Percentiles rank a stretch among this genome's conserved stretches.
Conservation (phyloP, 768 basidiomycete genomes). For the Leucocoprinus sp. region DNA sequence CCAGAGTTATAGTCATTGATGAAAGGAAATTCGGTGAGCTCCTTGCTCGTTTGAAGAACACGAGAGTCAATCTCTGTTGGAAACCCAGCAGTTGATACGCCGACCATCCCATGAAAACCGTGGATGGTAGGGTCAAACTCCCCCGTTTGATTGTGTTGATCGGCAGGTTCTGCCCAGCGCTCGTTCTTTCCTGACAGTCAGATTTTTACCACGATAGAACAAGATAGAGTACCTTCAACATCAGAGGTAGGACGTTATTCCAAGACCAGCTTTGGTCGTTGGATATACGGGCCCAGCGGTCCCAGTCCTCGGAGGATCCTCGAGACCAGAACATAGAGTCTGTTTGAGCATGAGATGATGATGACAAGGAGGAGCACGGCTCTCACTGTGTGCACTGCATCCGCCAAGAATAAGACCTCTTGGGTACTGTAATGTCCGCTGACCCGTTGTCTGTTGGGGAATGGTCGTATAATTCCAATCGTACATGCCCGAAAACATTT, state of each 20-base stretch:
- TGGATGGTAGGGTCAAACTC: conserved; percentile 16
- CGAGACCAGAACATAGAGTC: conserved; percentile 23
- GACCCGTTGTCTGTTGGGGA: conserved; percentile 18
- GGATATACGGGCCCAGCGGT: conserved; percentile 38
- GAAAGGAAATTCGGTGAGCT: conserved; percentile 11
- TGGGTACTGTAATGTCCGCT: conserved; percentile 16
- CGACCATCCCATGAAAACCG: conserved; percentile 15
- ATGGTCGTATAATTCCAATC: conserved; percentile 25
- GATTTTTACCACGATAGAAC: neutral
- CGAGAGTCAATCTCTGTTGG: conserved; percentile 16
- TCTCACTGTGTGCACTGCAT: conserved; percentile 21
- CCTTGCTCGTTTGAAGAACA: conserved; percentile 15
- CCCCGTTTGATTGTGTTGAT: conserved; percentile 14
- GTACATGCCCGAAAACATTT: conserved; percentile 11
- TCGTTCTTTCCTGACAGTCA: conserved; percentile 9
- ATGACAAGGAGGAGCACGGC: neutral
- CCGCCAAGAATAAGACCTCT: conserved; percentile 22
- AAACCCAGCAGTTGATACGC: conserved; percentile 13
- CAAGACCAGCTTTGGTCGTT: conserved; percentile 42
- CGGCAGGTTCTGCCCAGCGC: conserved; percentile 14
- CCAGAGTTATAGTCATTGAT: conserved; percentile 6
- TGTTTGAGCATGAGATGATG: neutral
- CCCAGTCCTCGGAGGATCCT: conserved; percentile 36
- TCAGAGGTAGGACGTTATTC: conserved; percentile 21
- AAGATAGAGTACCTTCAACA: conserved; percentile 16